These are phyloP conservation scores for Talaromyces sp. DNA, from an alignment of 2,329 filamentous ascomycete species.

Conservation along the genomic window DNA sequence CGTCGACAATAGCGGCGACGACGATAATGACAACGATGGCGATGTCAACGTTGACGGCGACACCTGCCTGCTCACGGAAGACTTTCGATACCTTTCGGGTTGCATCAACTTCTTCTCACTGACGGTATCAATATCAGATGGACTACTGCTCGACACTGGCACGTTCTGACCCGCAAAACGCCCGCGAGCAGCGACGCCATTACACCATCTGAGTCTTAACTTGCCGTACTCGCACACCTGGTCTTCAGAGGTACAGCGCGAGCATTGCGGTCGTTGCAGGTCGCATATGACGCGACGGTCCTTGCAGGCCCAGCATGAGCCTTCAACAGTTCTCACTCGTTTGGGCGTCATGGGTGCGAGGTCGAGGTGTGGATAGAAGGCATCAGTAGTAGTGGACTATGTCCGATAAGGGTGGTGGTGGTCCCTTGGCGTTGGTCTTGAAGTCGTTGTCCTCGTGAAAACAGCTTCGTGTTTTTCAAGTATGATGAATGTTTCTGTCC, in stretches of 20 bases:
- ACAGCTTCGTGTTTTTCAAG: background rate
- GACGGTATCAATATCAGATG: background rate
- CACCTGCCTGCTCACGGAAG: background rate
- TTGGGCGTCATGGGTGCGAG: slow-evolving; percentile 25
- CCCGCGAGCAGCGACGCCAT: slow-evolving; percentile 28
- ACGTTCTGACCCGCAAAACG: slow-evolving; percentile 23
- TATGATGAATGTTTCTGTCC: background rate
- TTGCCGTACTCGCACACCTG: slow-evolving; percentile 40
- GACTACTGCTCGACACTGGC: slow-evolving; percentile 10
- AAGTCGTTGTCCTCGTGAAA: background rate
- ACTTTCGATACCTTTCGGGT: background rate
- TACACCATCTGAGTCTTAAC: slow-evolving; percentile 46
- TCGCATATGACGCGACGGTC: slow-evolving; percentile 48
- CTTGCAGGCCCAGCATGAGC: slow-evolving; percentile 50
- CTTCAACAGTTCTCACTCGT: slow-evolving; percentile 33
- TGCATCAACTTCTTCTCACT: background rate
- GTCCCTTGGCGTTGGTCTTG: background rate
- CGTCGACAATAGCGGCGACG: background rate
- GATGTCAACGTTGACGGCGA: background rate
- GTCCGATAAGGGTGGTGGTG: background rate
- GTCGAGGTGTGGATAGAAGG: background rate
- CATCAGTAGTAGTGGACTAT: slow-evolving; percentile 6
- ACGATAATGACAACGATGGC: background rate
- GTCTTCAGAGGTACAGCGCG: slow-evolving; percentile 33
- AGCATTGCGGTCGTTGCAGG: slow-evolving; percentile 39